These are phyloP conservation scores for Grigorovia jiainica DNA, from an alignment of 805 yeast genomes.

Conservation along the genomic window DNA sequence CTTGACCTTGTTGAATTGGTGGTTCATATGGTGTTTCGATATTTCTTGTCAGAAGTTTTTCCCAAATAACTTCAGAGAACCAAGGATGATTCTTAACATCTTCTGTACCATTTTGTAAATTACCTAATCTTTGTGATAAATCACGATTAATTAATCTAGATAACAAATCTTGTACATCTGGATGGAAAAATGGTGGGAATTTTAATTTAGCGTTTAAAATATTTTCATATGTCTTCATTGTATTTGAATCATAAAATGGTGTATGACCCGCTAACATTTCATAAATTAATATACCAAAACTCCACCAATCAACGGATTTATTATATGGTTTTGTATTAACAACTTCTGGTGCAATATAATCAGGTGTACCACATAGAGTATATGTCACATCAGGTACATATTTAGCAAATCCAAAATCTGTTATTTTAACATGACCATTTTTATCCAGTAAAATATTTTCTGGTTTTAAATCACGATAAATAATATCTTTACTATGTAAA, in stretches of 20 bases:
- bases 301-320: constrained; percentile 97
- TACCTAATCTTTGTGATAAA: constrained; percentile 75
- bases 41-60: constrained; percentile 69
- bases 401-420: constrained; percentile 93
- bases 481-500: constrained; percentile 74
- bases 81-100: constrained; percentile 85
- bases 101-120: constrained; percentile 72
- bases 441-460: constrained; percentile 83
- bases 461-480: constrained; percentile 87
- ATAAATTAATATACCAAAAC: constrained; percentile 80
- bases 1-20: constrained; percentile 84
- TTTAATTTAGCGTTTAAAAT: constrained; percentile 70
- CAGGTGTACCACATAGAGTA: constrained; percentile 93
- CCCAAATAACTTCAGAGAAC: constrained; percentile 94
- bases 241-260: constrained; percentile 86
- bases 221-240: constrained; percentile 91
- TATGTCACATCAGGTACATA: constrained; percentile 87
- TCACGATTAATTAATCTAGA: constrained; percentile 71
- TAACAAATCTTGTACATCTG: constrained; percentile 70
- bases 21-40: constrained; percentile 97
- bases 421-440: constrained; percentile 83
- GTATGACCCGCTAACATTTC: constrained; percentile 96
- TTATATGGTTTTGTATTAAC: constrained; percentile 90
- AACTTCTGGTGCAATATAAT: constrained; percentile 94
- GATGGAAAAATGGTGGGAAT: constrained; percentile 68